These are phyloP conservation scores for Vaccinium corymbosum DNA, from an alignment of 148 eudicot genomes.

Conservation along the genomic window DNA sequence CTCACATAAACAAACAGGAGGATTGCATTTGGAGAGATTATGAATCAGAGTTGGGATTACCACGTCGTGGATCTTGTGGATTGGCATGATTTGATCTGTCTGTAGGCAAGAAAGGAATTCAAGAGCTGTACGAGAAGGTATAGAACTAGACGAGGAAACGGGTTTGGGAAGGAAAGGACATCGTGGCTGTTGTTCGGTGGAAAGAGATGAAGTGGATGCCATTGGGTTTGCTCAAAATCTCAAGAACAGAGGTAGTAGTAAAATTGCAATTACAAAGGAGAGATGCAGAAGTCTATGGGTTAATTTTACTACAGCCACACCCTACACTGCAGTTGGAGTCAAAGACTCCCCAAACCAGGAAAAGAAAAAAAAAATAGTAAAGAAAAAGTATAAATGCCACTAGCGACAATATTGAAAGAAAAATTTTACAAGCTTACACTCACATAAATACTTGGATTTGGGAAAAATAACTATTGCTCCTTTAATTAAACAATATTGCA, in stretches of 20 bases:
- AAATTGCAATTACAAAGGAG: too few relatives aligned
- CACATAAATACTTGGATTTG: too few relatives aligned
- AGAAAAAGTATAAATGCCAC: too few relatives aligned
- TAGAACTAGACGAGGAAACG: background rate
- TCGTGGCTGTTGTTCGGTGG: background rate
- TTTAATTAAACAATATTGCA: too few relatives aligned
- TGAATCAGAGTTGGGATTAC: background rate
- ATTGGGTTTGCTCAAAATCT: background rate
- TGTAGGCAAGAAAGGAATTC: background rate
- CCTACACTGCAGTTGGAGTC: too few relatives aligned
- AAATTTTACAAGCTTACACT: too few relatives aligned
- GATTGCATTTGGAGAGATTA: background rate
- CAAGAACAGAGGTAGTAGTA: background rate
- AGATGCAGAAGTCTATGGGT: too few relatives aligned
- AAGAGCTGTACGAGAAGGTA: background rate
- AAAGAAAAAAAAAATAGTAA: too few relatives aligned
- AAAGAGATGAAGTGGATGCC: background rate
- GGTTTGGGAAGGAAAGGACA: background rate
- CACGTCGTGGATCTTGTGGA: background rate
- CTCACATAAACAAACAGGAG: background rate
- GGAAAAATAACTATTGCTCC: too few relatives aligned
- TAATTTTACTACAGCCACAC: too few relatives aligned
- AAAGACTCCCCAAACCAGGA: too few relatives aligned
- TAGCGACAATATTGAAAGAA: too few relatives aligned
- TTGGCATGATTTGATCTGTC: background rate